Base-by-base conservation (phyloP, 306 rosid genomes). In the Benincasa hispida region DNA sequence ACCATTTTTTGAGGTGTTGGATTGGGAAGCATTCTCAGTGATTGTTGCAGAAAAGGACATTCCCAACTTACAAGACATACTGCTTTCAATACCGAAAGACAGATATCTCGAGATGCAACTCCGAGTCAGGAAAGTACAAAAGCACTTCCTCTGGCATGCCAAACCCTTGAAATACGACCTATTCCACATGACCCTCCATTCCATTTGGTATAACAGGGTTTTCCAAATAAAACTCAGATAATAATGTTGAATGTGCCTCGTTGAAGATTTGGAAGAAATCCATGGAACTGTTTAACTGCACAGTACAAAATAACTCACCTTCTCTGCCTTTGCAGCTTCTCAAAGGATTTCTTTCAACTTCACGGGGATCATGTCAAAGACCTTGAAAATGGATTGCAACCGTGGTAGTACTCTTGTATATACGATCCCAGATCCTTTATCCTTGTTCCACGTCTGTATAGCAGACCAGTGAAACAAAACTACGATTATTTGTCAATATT, bases 111-210 rank as follows among this genome's bases (percentile, higher is more conserved):
- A 85, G 80, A 83, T 92, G 92, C 98, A 94, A 60, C 86, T 85
- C 48, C 93, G 90, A 37, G 88, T 94, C 35, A 90, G 88, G 87
- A 89, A 81, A 86, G 93, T 83, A 78, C 99, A 90, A 83, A 92
- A 82, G 76, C 98, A 92, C 84, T 94, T 90, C 69, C 89, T 92
- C 22, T 94, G 99, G 99, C 99, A 90, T 80, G 78, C 87, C 27
- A 90, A 84, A 54, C 96, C 99, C 37, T 56, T 84, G 54, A 90
- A 92, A 87, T 89, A 92, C 76, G 99, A 94, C 76, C 93, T 94
- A 54, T 94, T 94, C 83, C 95, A 92, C 86, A 92, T 94, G 97
- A 92, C 91, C 74, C 96, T 95, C 83, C 97, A 90, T 80, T 95
- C 99, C 17, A 83, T 95, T 81, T 95, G 99, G 99, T 87, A 90